These are phyloP conservation scores for Blastobotrys capitulatus DNA, from an alignment of 1,139 yeast species.

Conservation along the genomic window DNA sequence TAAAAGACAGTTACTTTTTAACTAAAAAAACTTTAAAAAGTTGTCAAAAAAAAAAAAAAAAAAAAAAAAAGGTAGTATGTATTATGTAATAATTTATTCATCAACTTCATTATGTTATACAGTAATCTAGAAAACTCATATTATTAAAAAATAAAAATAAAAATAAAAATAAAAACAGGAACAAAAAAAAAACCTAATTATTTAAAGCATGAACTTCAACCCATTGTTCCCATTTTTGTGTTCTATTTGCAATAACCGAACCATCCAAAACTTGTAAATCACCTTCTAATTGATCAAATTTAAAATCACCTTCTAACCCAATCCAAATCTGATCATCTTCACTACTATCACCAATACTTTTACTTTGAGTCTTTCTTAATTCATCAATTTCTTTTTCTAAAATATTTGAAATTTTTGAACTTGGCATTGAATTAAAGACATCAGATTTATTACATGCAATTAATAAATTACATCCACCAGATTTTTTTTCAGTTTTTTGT, in stretches of 20 bases:
- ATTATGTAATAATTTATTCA: too few species aligned
- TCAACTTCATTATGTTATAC: too few species aligned
- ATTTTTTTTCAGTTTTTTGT: slow-evolving; percentile 28
- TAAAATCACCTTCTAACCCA: slow-evolving; percentile 45
- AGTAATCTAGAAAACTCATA: too few species aligned
- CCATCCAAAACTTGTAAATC: slow-evolving; percentile 68
- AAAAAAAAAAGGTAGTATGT: too few species aligned
- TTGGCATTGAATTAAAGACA: slow-evolving; percentile 68
- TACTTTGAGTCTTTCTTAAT: slow-evolving; percentile 44
- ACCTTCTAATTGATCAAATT: slow-evolving; percentile 65
- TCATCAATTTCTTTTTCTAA: slow-evolving; percentile 62
- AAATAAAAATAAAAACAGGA: too few species aligned
- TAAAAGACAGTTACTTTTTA: too few species aligned
- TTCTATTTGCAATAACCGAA: slow-evolving; percentile 53
- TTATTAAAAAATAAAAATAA: too few species aligned
- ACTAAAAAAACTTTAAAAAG: too few species aligned
- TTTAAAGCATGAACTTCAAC: slow-evolving; percentile 54
- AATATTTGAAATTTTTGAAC: slow-evolving; percentile 49
- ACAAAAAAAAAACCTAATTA: background rate
- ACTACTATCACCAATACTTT: slow-evolving; percentile 39
- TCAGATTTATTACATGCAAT: slow-evolving; percentile 56
- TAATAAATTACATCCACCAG: slow-evolving; percentile 58
- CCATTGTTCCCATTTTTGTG: slow-evolving; percentile 69
- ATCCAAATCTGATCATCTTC: slow-evolving; percentile 32
- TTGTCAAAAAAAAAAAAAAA: too few species aligned